Conservation (phyloP, 1,284 basidiomycete species). For the Blastosporella zonata region DNA sequence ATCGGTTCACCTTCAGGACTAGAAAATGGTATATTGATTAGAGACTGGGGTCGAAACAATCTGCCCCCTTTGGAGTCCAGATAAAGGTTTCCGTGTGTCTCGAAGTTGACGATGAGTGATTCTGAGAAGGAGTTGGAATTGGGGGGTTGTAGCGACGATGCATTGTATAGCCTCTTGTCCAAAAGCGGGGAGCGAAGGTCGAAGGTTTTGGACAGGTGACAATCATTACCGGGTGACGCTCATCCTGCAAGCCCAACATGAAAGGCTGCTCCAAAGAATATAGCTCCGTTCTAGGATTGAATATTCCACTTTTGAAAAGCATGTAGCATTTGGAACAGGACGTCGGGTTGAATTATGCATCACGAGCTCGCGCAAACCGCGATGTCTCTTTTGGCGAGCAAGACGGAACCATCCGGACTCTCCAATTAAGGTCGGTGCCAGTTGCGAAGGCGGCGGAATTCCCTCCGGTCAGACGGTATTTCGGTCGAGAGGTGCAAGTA, state of each 20-base stretch:
- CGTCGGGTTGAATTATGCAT: not conserved
- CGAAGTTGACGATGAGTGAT: too few relatives aligned
- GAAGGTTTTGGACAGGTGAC: not conserved
- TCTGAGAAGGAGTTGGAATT: too few relatives aligned
- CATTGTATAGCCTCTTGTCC: not conserved
- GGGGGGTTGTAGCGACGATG: too few relatives aligned
- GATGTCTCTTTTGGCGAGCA: not conserved
- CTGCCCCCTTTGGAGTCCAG: too few relatives aligned
- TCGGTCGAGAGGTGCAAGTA: conserved; percentile 9
- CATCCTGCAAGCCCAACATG: not conserved
- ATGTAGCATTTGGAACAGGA: not conserved
- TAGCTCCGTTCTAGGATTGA: not conserved
- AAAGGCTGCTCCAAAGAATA: conserved; percentile 8
- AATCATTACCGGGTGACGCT: not conserved
- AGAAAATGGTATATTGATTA: too few relatives aligned
- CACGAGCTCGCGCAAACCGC: conserved; percentile 1
- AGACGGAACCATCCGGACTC: not conserved
- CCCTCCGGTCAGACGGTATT: not conserved
- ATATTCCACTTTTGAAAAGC: not conserved
- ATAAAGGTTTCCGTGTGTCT: too few relatives aligned
- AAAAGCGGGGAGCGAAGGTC: not conserved
- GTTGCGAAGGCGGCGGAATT: not conserved
- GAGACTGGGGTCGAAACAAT: too few relatives aligned
- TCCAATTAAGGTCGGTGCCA: conserved; percentile 3
- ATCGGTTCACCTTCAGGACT: too few relatives aligned